A percentile compares a stretch with the other conserved stretches of the same genome.
Conservation (phyloP, 331 rosid species). For the Rosa hybrid region DNA sequence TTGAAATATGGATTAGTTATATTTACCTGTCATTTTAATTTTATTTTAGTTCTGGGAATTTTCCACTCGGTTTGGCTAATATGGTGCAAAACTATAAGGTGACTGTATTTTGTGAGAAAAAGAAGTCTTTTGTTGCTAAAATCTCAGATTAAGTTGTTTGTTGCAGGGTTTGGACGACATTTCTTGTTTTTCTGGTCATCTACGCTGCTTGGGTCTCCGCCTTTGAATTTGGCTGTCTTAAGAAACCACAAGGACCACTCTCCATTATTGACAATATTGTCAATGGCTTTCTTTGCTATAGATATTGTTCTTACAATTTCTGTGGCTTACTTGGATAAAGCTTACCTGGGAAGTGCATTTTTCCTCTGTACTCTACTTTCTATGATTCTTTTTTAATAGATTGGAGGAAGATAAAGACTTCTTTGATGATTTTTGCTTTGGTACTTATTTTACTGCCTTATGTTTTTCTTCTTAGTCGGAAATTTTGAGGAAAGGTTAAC, state of each 20-base stretch:
- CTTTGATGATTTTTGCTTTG: too few relatives aligned
- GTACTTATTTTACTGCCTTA: too few relatives aligned
- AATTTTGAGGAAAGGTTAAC: background rate
- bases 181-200: constrained; percentile 66
- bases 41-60: background rate
- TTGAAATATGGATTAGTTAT: background rate
- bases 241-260: constrained; percentile 65
- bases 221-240: constrained; percentile 86
- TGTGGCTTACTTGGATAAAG: constrained; percentile 49
- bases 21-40: background rate
- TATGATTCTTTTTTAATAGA: too few relatives aligned
- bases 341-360: constrained; percentile 29
- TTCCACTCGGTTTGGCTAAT: background rate
- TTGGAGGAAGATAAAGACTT: too few relatives aligned
- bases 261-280: constrained; percentile 75
- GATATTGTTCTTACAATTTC: constrained; percentile 87
- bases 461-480: too few relatives aligned
- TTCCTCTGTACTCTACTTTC: too few relatives aligned
- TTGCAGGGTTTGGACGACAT: constrained; percentile 84
- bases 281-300: constrained; percentile 74
- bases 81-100: background rate
- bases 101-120: background rate
- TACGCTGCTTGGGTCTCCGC: constrained; percentile 94
- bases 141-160: constrained; percentile 24
- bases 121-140: background rate